These are phyloP conservation scores for Talaromyces sp. DNA, from an alignment of 2,329 filamentous ascomycete species.

Conservation along the genomic window DNA sequence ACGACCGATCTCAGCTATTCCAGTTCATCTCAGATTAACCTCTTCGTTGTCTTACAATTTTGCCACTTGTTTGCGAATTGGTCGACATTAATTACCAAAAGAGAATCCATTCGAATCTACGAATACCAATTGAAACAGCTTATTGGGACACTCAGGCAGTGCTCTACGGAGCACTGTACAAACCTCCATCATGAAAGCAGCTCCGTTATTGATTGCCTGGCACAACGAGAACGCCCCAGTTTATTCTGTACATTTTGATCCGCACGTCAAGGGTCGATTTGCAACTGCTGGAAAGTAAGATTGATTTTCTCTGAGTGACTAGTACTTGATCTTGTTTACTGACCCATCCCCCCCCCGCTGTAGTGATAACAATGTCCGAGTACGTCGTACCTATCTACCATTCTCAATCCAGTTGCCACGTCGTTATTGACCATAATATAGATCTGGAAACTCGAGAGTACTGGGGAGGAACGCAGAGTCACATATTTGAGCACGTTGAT, in stretches of 20 bases:
- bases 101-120: background rate
- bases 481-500: conserved; percentile 86
- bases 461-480: conserved; percentile 81
- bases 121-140: background rate
- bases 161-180: conserved; percentile 25
- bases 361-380: conserved; percentile 86
- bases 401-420: too few species aligned
- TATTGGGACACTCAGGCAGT: conserved; percentile 12
- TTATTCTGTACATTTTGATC: conserved; percentile 96
- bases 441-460: conserved; percentile 86
- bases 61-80: background rate
- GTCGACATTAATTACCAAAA: background rate
- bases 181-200: conserved; percentile 73
- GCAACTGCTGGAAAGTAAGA: conserved; percentile 77
- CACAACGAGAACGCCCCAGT: conserved; percentile 96
- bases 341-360: conserved; percentile 18
- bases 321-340: conserved; percentile 16
- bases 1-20: background rate
- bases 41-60: background rate
- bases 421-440: conserved; percentile 47
- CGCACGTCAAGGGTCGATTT: conserved; percentile 81
- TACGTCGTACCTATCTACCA: conserved; percentile 40
- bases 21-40: background rate
- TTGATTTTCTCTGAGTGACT: background rate
- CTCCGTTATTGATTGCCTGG: conserved; percentile 96